Percentiles rank a stretch among this genome's conserved stretches.
Evolutionary conservation across 345 rosid species (phyloP).

Genomic region (Sonneratia caseolaris): DNA sequence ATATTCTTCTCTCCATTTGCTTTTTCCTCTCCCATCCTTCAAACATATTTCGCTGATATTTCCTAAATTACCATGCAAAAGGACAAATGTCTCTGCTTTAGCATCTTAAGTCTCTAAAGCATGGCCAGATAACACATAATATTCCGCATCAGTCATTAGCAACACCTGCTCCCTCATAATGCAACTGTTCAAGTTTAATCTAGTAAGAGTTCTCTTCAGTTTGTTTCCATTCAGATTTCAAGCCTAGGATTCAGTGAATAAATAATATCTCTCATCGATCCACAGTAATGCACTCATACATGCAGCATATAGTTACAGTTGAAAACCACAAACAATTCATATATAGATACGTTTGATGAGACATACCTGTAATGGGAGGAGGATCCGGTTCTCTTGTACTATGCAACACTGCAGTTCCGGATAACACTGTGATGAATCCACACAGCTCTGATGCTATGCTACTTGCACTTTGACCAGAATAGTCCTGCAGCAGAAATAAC

Average conservation of each 20-base stretch:
- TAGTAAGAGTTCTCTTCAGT: not conserved
- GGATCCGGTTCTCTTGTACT: constrained; percentile 61
- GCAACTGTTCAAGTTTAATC: not conserved
- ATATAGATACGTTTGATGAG: not conserved
- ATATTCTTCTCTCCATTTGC: not conserved
- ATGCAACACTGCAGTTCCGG: constrained; percentile 62
- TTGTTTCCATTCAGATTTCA: not conserved
- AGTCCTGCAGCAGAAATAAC: constrained; percentile 32
- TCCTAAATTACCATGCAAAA: not conserved
- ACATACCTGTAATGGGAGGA: constrained; percentile 45
- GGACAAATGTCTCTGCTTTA: not conserved
- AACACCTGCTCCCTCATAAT: not conserved
- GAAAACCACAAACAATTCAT: not conserved
- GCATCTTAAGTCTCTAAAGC: not conserved
- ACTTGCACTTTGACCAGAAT: constrained; percentile 68
- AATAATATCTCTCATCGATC: not conserved
- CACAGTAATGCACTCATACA: not conserved
- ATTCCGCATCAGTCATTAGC: not conserved
- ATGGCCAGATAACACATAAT: not conserved
- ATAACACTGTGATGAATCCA: constrained; percentile 62
- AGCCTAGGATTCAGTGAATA: not conserved
- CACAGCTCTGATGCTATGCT: constrained; percentile 63
- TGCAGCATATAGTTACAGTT: not conserved
- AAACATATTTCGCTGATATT: not conserved
- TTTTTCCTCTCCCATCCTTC: not conserved